A percentile compares a stretch with the other conserved stretches of the same genome.
Evolutionary conservation across 225 moss, liverwort and hornwort genomes (phyloP).

Genomic region (Ulota crispa): DNA sequence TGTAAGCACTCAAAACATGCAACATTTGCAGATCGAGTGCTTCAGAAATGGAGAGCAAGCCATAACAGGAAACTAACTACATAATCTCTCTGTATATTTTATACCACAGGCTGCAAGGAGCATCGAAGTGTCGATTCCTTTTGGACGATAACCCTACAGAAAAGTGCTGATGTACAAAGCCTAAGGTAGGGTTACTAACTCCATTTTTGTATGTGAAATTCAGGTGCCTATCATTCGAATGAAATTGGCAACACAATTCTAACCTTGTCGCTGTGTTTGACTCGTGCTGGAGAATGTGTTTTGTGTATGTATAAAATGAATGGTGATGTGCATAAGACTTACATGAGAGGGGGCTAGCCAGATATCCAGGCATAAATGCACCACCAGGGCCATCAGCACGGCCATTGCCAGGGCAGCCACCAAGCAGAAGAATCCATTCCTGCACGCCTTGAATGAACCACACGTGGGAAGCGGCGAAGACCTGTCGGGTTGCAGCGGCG

Average conservation of each 20-base stretch:
- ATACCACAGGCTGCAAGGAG: conserved; percentile 13
- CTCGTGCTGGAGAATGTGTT: not conserved
- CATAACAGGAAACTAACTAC: not conserved
- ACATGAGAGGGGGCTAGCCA: conserved; percentile 33
- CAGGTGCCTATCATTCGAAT: not conserved
- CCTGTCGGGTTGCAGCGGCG: conserved; percentile 33
- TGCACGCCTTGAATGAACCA: conserved; percentile 38
- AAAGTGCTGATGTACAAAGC: not conserved
- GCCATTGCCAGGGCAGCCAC: conserved; percentile 24
- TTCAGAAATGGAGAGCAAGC: not conserved
- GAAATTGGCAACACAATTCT: not conserved
- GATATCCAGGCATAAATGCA: conserved; percentile 26
- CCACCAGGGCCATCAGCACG: conserved; percentile 36
- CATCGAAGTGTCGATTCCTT: not conserved
- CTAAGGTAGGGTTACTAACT: too few relatives aligned
- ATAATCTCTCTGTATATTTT: not conserved
- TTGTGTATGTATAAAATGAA: not conserved
- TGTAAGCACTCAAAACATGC: conserved; percentile 19
- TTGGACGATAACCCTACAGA: not conserved
- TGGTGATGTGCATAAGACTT: conserved; percentile 16
- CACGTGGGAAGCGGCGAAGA: conserved; percentile 29
- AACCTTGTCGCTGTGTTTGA: not conserved
- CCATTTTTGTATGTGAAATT: too few relatives aligned
- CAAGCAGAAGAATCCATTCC: conserved; percentile 46
- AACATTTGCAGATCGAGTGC: conserved; percentile 1